Conservation (phyloP, 2,329 filamentous ascomycete species). For the Fusarium sulawesiense region DNA sequence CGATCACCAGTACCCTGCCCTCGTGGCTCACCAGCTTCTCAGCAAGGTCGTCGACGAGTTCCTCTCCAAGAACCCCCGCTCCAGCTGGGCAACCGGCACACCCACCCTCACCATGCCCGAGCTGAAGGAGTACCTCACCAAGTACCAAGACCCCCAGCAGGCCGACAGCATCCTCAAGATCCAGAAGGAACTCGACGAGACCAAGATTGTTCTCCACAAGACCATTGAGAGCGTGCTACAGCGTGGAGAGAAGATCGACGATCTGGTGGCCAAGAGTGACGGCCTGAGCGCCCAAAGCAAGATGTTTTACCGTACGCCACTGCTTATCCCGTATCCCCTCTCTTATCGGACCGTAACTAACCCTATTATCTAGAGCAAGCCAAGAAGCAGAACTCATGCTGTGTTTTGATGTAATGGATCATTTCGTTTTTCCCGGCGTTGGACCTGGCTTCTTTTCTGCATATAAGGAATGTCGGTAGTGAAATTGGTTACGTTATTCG, state of each 20-base stretch:
- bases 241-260: conserved; percentile 96
- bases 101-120: conserved; percentile 73
- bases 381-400: conserved; percentile 86
- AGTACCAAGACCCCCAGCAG: conserved; percentile 87
- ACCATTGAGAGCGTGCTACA: conserved; percentile 90
- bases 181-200: conserved; percentile 96
- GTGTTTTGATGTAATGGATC: conserved; percentile 70
- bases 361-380: conserved; percentile 64
- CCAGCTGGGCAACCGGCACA: conserved; percentile 69
- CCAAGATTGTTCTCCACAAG: conserved; percentile 96
- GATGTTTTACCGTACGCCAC: conserved; percentile 87
- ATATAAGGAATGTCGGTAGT: conserved; percentile 45
- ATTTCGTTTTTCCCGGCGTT: conserved; percentile 49
- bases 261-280: conserved; percentile 92
- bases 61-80: conserved; percentile 77
- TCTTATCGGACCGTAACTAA: conserved; percentile 1
- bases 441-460: conserved; percentile 48
- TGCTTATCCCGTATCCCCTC: background rate
- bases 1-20: conserved; percentile 78
- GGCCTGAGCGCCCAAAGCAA: conserved; percentile 91
- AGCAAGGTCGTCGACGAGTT: conserved; percentile 92
- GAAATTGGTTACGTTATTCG: conserved; percentile 52
- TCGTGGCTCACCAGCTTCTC: conserved; percentile 87
- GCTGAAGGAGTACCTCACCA: conserved; percentile 78
- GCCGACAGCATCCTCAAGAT: conserved; percentile 96